Evolutionary conservation across 2,329 filamentous ascomycete species (phyloP), one percentile per base, ranked within the genome.

Genomic region (Dactylellina sp.): DNA sequence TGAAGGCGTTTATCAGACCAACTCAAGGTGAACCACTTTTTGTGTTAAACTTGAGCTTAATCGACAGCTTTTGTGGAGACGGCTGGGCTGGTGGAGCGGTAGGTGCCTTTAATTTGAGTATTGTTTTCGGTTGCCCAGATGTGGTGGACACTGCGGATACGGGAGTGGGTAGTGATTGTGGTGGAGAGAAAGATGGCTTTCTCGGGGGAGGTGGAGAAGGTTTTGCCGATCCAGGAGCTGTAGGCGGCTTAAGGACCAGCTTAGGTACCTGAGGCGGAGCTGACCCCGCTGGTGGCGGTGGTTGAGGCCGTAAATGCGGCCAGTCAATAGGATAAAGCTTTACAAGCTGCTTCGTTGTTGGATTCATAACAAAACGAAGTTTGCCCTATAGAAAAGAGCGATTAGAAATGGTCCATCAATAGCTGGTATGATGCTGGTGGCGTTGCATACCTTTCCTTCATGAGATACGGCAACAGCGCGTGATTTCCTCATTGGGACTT

Each of bases 391-490:
- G 46, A 46, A 2, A 7, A 55, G 14, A 12, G 5, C 2, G 37
- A 65, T 39, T 22, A 47, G 14, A 61, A 56, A 37, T 68, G 53
- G 42, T 63, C 64, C 57, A 52, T 16, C 5, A 25, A 11, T 14
- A 2, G 9, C 28, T 32, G 9, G 28, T 6, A 14, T 40, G 2
- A 6, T 46, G 5, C 3, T 5, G 20, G 3, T 46, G 16, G n/a
- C 20, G 32, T 55, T 35, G 77, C 78, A 71, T 78, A 82, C 81
- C 78, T 80, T 81, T 75, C 81, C 81, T 56, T 79, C 60, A 68
- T 79, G 65, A 81, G 83, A 35, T 79, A 82, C 83, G 84, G 86
- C 77, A 81, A 82, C 9, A 44, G 84, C 61, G 32, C 66, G 85
- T 62, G 83, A 82, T 61, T 82, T 82, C 66, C 87, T 78, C 14